These are phyloP conservation scores for Apiospora arundinis DNA, from an alignment of 2,329 filamentous ascomycete species.

Conservation along the genomic window DNA sequence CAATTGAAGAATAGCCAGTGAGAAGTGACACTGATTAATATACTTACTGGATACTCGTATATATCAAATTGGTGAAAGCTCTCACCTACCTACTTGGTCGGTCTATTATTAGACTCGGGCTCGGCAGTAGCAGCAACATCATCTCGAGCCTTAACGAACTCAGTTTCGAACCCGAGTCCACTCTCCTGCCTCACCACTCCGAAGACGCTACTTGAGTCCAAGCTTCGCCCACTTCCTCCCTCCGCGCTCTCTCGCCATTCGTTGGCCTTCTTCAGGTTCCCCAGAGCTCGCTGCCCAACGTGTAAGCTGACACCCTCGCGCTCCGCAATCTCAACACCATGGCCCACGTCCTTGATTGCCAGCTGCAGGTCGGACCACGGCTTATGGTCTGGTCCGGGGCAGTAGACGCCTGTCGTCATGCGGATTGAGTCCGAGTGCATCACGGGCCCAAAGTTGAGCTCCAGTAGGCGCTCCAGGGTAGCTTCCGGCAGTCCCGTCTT, in stretches of 20 bases:
- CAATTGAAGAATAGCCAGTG: not conserved
- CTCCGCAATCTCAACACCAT: conserved; percentile 52
- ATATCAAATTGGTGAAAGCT: not conserved
- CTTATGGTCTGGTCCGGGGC: conserved; percentile 40
- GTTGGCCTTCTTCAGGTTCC: conserved; percentile 51
- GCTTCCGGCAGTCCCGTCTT: conserved; percentile 48
- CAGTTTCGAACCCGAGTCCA: conserved; percentile 51
- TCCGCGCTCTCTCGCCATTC: conserved; percentile 38
- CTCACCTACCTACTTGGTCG: not conserved
- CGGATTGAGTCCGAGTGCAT: conserved; percentile 45
- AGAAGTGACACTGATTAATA: not conserved
- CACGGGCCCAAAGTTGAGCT: conserved; percentile 46
- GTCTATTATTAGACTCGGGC: conserved; percentile 8
- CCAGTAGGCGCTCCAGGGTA: conserved; percentile 50
- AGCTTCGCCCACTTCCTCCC: conserved; percentile 38
- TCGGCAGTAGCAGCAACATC: conserved; percentile 29
- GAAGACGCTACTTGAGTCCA: conserved; percentile 60
- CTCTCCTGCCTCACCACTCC: conserved; percentile 51
- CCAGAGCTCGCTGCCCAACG: conserved; percentile 50
- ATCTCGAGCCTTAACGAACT: conserved; percentile 41
- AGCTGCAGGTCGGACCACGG: conserved; percentile 57
- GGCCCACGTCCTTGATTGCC: conserved; percentile 58
- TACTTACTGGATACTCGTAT: not conserved
- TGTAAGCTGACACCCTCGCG: conserved; percentile 46
- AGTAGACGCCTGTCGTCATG: conserved; percentile 47